Percentiles rank a stretch among this genome's conserved stretches.
Evolutionary conservation across 2,329 filamentous ascomycete species (phyloP).

Genomic region (Penicillium digitatum): DNA sequence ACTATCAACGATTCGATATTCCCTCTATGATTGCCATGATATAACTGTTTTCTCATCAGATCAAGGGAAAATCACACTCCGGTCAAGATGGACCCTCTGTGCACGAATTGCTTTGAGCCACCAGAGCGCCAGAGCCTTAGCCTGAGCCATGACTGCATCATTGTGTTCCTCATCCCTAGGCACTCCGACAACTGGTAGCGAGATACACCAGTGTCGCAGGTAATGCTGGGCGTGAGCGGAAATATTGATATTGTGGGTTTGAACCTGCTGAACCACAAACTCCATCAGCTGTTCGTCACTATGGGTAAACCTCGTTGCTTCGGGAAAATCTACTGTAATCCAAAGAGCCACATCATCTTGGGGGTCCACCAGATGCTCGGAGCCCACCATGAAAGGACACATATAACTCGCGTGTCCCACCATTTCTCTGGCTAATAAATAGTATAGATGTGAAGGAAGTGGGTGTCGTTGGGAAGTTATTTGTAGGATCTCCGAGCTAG

Average conservation of each 20-base stretch:
- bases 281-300: not conserved
- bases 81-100: not conserved
- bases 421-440: not conserved
- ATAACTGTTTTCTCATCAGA: not conserved
- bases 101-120: not conserved
- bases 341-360: not conserved
- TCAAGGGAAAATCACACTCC: not conserved
- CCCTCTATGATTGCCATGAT: not conserved
- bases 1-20: not conserved
- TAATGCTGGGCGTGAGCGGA: not conserved
- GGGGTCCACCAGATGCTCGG: not conserved
- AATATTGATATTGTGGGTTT: not conserved
- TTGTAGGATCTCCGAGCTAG: not conserved
- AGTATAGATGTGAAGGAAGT: too few species aligned
- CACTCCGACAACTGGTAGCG: not conserved
- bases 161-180: not conserved
- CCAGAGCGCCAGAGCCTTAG: not conserved
- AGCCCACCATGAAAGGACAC: not conserved
- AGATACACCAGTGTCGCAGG: not conserved
- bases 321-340: not conserved
- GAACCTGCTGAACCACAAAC: not conserved
- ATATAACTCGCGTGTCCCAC: not conserved
- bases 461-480: not conserved
- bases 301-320: not conserved
- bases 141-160: too few species aligned